phyloP scores from a whole-genome alignment of 768 basidiomycete genomes.

The Cyclocybe aegerita region DNA sequence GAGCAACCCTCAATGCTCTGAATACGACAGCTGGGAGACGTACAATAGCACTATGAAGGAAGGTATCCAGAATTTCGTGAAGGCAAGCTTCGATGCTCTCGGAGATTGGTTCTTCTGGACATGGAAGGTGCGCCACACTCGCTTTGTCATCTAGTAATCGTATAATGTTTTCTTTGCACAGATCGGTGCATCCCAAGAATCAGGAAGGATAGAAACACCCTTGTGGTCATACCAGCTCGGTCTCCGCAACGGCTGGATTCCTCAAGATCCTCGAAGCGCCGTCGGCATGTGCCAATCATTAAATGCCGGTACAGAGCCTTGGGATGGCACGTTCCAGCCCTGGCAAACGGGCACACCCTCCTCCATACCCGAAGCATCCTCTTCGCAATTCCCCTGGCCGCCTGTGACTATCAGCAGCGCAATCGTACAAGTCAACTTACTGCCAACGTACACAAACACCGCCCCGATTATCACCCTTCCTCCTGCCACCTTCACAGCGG shows the following conservation, averaged over 20 bases:
- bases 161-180: constrained; percentile 1
- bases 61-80: constrained; percentile 52
- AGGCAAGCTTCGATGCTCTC: constrained; percentile 45
- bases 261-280: constrained; percentile 64
- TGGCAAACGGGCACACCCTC: constrained; percentile 62
- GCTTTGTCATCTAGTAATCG: background rate
- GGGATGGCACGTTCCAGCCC: constrained; percentile 37
- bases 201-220: constrained; percentile 34
- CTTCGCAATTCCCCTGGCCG: constrained; percentile 51
- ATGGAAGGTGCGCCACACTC: constrained; percentile 33
- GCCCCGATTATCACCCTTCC: constrained; percentile 57
- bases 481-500: constrained; percentile 42
- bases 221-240: constrained; percentile 44
- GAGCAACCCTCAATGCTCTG: constrained; percentile 27
- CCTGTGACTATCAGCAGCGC: constrained; percentile 47
- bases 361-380: constrained; percentile 48
- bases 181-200: constrained; percentile 44
- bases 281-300: constrained; percentile 60
- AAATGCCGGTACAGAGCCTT: constrained; percentile 27
- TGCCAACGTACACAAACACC: constrained; percentile 69
- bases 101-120: constrained; percentile 49
- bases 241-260: constrained; percentile 75
- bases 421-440: constrained; percentile 18
- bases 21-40: constrained; percentile 52
- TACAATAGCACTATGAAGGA: constrained; percentile 43